Percentiles rank a stretch among this genome's conserved stretches.
These are phyloP conservation scores for Cladosporium sp. DNA, from an alignment of 2,329 filamentous ascomycete species.

Conservation along the genomic window DNA sequence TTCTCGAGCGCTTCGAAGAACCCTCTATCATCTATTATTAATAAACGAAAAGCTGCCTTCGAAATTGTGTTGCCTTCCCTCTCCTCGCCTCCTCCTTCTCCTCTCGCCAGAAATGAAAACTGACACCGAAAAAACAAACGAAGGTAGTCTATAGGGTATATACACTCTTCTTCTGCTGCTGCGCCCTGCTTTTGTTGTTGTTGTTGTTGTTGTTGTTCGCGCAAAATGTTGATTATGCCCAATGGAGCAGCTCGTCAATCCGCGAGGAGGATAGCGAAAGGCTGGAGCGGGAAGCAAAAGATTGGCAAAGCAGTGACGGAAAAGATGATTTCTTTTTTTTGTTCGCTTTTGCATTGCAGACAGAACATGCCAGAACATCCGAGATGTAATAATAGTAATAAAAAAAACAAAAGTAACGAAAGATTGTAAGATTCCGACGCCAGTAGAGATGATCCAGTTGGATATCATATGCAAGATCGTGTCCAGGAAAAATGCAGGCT, in stretches of 20 bases:
- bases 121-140: background rate
- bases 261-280: background rate
- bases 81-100: background rate
- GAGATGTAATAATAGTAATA: background rate
- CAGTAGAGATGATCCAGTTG: constrained; percentile 8
- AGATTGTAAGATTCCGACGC: constrained; percentile 10
- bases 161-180: background rate
- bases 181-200: background rate
- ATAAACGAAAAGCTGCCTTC: too few species aligned
- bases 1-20: too few species aligned
- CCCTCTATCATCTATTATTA: too few species aligned
- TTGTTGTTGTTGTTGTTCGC: too few species aligned
- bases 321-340: background rate
- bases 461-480: constrained; percentile 12
- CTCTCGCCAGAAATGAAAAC: background rate
- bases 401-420: constrained; percentile 2
- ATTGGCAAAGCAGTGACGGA: too few species aligned
- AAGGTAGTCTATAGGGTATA: background rate
- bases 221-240: too few species aligned
- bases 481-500: background rate
- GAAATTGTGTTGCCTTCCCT: too few species aligned
- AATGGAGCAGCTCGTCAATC: too few species aligned
- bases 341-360: background rate
- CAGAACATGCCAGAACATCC: constrained; percentile 12
- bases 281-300: background rate